Conservation (phyloP, 257 asterid genomes). For the Lycium barbarum region DNA sequence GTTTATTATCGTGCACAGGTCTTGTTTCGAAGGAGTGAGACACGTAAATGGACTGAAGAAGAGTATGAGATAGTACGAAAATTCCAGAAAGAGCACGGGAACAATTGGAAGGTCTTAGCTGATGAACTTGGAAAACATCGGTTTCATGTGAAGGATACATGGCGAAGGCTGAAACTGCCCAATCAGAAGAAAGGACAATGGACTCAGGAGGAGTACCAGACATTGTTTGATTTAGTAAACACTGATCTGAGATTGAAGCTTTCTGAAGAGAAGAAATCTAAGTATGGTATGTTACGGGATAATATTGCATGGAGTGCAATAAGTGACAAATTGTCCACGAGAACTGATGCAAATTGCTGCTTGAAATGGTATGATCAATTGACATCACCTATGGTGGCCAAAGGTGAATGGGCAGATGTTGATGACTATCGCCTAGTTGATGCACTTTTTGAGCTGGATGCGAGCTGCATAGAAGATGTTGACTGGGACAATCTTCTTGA, state of each 20-base stretch:
- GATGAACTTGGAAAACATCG: constrained; percentile 31
- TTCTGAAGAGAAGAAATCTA: constrained; percentile 28
- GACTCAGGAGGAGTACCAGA: constrained; percentile 25
- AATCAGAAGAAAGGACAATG: constrained; percentile 27
- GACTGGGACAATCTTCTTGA: constrained; percentile 28
- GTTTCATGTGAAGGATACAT: constrained; percentile 30
- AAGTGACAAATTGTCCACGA: constrained; percentile 1
- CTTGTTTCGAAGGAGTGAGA: constrained; percentile 27
- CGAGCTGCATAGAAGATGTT: constrained; percentile 27
- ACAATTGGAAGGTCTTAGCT: constrained; percentile 12
- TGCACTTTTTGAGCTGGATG: constrained; percentile 28
- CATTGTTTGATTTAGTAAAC: constrained; percentile 29
- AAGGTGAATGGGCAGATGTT: constrained; percentile 19
- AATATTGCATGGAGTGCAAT: constrained; percentile 27
- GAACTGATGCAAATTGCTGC: constrained; percentile 25
- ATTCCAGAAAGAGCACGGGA: not conserved
- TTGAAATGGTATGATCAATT: constrained; percentile 25
- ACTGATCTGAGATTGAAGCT: constrained; percentile 25
- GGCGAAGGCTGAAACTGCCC: constrained; percentile 24
- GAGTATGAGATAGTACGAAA: constrained; percentile 21
- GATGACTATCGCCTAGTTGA: constrained; percentile 28
- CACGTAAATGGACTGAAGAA: constrained; percentile 29
- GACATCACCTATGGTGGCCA: constrained; percentile 24
- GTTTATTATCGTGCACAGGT: constrained; percentile 24
- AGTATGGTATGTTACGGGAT: constrained; percentile 19